Conservation (phyloP, 805 yeast genomes). For the Myxozyma udenii region DNA sequence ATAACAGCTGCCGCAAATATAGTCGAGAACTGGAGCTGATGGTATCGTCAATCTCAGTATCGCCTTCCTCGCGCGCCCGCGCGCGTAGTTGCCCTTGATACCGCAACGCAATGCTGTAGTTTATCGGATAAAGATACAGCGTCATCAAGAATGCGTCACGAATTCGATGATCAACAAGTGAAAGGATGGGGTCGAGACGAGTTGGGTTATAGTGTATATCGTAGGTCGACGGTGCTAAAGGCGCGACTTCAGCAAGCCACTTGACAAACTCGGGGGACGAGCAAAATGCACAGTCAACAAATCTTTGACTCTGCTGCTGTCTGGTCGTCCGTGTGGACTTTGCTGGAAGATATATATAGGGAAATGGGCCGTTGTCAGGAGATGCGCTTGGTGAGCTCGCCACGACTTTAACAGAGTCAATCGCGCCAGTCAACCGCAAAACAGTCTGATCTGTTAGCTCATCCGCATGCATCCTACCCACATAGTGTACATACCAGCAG, state of each 20-base stretch:
- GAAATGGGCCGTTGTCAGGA: conserved; percentile 13
- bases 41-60: neutral
- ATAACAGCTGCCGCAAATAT: neutral
- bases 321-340: neutral
- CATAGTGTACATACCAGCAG: conserved; percentile 9
- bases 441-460: conserved; percentile 4
- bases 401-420: conserved; percentile 2
- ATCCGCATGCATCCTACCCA: neutral
- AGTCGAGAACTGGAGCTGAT: neutral
- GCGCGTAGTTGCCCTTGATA: neutral
- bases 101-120: conserved; percentile 1
- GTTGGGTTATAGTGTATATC: neutral
- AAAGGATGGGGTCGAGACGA: conserved; percentile 2
- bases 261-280: neutral
- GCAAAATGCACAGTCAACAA: neutral
- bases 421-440: conserved; percentile 2
- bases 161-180: conserved; percentile 11
- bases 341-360: conserved; percentile 12
- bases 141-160: conserved; percentile 22
- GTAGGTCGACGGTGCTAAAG: neutral
- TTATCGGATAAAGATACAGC: conserved; percentile 5
- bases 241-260: neutral
- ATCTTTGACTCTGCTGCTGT: neutral
- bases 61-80: neutral
- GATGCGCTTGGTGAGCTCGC: conserved; percentile 17